Base-by-base conservation (phyloP, 2,329 filamentous ascomycete genomes). In the Ophiostoma tasmaniense region DNA sequence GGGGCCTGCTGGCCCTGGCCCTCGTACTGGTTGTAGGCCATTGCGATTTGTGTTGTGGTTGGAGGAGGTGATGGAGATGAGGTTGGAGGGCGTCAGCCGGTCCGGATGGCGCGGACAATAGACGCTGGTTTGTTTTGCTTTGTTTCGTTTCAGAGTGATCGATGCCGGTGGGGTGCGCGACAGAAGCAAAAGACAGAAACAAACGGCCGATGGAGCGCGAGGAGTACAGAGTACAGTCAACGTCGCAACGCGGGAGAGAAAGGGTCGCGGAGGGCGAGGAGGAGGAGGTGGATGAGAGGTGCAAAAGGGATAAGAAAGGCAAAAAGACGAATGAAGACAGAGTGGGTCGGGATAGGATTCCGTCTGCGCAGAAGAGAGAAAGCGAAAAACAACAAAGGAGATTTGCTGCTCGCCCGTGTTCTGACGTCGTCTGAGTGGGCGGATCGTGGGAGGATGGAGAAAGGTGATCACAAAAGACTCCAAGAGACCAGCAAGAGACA, bases 21-120 rank as follows among this genome's bases (percentile, higher is more conserved):
- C 67, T 69, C 81, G 77, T 90, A 89, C 75, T 85, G 84, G 72
- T 81, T 80, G 80, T 87, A 85, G 73, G 86, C 86, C 87, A 89
- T 89, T 25, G 45, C 28, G 39, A 50, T 67, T 20, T 22, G 50
- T 14, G 66, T 3, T 13, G 70, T 69, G 37, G 66, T 61, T 45
- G 17, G 5, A 7, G 42, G 42, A 17, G 10, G n/a, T n/a, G n/a
- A n/a, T n/a, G 45, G 50, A 55, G 50, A 8, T 10, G 61, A 14
- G 28, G 28, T 17, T 52, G 30, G 28, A 39, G 30, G 5, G 42
- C 30, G 69, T 50, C 39, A 42, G 39, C 66, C 33, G 50, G 20
- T 14, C 50, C 66, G 64, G 64, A 65, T 42, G n/a, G 64, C 35
- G 35, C 64, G 64, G 64, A 37, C 37, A 17, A 22, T 39, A 22